phyloP scores from a whole-genome alignment of 2,329 filamentous ascomycete genomes.

The Lecanoromycetidae sp. region DNA sequence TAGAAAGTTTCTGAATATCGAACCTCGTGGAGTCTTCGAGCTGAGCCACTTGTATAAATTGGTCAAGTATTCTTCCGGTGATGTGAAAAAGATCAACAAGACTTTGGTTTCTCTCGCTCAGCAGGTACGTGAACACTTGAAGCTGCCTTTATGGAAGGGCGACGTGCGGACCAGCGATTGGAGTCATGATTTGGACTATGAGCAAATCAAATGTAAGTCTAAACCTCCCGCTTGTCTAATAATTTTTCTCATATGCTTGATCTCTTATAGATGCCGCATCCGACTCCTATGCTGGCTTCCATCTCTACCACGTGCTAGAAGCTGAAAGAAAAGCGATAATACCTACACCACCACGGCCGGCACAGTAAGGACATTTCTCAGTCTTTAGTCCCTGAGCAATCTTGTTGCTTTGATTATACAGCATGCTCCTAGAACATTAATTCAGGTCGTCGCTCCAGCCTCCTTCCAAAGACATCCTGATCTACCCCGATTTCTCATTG shows the following conservation, averaged over 20 bases:
- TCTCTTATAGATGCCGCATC: constrained; percentile 56
- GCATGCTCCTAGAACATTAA: too few species aligned
- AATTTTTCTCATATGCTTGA: too few species aligned
- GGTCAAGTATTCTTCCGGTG: constrained; percentile 51
- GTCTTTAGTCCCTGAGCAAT: too few species aligned
- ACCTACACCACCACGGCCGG: constrained; percentile 59
- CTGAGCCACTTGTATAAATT: constrained; percentile 71
- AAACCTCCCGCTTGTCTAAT: too few species aligned
- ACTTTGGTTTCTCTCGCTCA: constrained; percentile 51
- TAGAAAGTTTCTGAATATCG: constrained; percentile 50
- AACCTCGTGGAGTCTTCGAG: constrained; percentile 60
- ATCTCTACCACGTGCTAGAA: constrained; percentile 62
- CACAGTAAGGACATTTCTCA: too few species aligned
- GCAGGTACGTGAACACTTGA: constrained; percentile 59
- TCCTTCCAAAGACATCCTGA: too few species aligned
- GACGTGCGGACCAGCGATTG: constrained; percentile 64
- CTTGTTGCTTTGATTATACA: too few species aligned
- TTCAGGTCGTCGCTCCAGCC: too few species aligned
- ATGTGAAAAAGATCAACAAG: constrained; percentile 51
- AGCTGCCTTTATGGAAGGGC: constrained; percentile 65
- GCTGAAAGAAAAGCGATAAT: constrained; percentile 51
- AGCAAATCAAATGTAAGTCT: constrained; percentile 62
- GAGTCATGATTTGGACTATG: constrained; percentile 47
- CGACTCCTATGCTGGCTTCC: constrained; percentile 68
- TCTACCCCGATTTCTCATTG: too few species aligned